Evolutionary conservation across 345 rosid species (phyloP), one percentile per base, ranked within the genome.

Genomic region (Conringia planisiliqua): DNA sequence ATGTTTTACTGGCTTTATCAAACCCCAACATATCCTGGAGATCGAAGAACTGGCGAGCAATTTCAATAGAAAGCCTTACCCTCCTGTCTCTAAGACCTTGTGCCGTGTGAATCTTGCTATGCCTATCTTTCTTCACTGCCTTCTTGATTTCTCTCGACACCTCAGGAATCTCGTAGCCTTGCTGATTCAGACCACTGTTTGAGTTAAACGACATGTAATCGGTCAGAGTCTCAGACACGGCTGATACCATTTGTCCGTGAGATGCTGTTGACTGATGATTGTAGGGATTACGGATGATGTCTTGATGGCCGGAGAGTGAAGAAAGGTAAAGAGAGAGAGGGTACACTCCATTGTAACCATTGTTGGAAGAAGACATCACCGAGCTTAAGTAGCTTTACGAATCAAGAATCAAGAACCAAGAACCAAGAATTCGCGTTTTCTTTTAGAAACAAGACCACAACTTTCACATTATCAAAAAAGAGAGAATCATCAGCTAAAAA

Each of bases 1-100:
- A 86, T 78, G 96, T 92, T 70, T 90, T 81, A 80, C 94, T 90
- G 2, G 94, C 90, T 85, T 84, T 90, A 69, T 90, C 92, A 75
- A 86, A 90, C 60, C 97, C 92, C 82, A 92, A 77, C 89, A 79
- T 78, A 75, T 92, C 97, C 63, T 92, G 97, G 27, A 92, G 96
- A 78, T 84, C 92, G 35, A 92, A 92, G 85, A 92, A 92, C 70
- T 84, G 80, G 20, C 94, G 84, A 54, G 97, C 79, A 44, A 86
- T 76, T 6, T 79, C 89, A 35, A 92, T 82, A 40, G 97, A 92
- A 51, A 92, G 86, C 74, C 97, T 86, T 36, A 92, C 96, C 63
- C 97, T 87, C 71, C 97, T 82, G 74, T 92, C 96, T 73, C 97
- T 80, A 4, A 88, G 74, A 4, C 97, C 97, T 78, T 82, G 83